Base-by-base conservation (phyloP, 805 yeast species). In the Metschnikowia arizonensis region DNA sequence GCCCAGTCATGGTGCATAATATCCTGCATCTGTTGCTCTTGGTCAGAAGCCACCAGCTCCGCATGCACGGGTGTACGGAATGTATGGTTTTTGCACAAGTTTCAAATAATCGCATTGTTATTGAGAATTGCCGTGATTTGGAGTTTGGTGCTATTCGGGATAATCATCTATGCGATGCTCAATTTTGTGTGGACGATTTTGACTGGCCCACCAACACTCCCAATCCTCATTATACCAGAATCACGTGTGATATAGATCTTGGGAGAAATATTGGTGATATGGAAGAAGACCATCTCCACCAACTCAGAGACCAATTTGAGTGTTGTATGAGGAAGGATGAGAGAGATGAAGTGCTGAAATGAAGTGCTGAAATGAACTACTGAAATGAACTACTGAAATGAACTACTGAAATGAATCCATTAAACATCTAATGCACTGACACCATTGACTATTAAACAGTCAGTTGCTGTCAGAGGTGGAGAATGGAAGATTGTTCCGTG, bases 401-500 rank as follows among this genome's bases (percentile, higher is more conserved):
- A n/a, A n/a, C n/a, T n/a, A n/a, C n/a, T n/a, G n/a, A n/a, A n/a
- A n/a, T n/a, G n/a, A n/a, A n/a, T n/a, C n/a, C n/a, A n/a, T n/a
- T n/a, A n/a, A n/a, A n/a, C n/a, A n/a, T n/a, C n/a, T n/a, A n/a
- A n/a, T n/a, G n/a, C n/a, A n/a, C n/a, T n/a, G n/a, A n/a, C n/a
- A n/a, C n/a, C n/a, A 65, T 75, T 4, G 93, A 85, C 55, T 77
- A 65, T 55, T 70, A 77, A 90, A 85, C 59, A 66, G 77, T 3
- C 78, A 77, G 49, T 65, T 93, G 32, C 62, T 79, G 12, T 74
- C 77, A 44, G 98, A 91, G 62, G 66, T 90, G 21, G 98, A 93
- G 62, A 93, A 93, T 63, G 93, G 86, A 3, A 73, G 98, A 48
- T 66, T 93, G 25, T 88, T 91, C 54, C 74, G 98, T 48, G 71